These are phyloP conservation scores for Agaricus subrufescens DNA, from an alignment of 768 basidiomycete genomes.

Conservation along the genomic window DNA sequence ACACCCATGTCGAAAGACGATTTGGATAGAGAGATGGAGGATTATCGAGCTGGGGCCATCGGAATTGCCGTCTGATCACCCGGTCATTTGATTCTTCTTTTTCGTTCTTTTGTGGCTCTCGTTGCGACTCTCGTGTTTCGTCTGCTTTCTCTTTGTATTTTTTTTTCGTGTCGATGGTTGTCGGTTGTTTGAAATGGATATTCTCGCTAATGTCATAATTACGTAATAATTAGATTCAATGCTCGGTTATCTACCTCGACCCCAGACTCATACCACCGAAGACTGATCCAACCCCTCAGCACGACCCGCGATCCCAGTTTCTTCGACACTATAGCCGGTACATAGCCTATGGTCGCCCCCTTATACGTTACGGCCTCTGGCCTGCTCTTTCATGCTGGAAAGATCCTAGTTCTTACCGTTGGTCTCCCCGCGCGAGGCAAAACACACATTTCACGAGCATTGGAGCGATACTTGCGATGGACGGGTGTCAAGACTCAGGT, in stretches of 20 bases:
- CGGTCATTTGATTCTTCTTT: background rate
- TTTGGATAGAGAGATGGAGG: conserved; percentile 79
- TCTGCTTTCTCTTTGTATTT: conserved; percentile 1
- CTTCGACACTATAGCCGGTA: background rate
- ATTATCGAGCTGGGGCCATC: conserved; percentile 48
- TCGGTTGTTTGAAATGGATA: conserved; percentile 3
- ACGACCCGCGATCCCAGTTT: too few relatives aligned
- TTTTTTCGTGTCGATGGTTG: background rate
- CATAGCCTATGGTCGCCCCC: conserved; percentile 87
- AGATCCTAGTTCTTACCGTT: conserved; percentile 89
- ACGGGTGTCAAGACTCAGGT: conserved; percentile 96
- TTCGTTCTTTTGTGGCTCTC: background rate
- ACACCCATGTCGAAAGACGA: conserved; percentile 42
- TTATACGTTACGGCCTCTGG: conserved; percentile 90
- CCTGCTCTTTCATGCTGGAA: conserved; percentile 87
- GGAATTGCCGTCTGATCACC: conserved; percentile 3
- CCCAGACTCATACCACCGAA: too few relatives aligned
- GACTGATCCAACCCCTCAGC: too few relatives aligned
- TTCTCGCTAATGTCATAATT: background rate
- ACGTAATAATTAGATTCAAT: background rate
- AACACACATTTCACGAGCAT: conserved; percentile 92
- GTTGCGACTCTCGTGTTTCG: background rate
- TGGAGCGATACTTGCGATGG: conserved; percentile 98
- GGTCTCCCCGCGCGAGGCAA: conserved; percentile 94
- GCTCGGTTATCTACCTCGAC: background rate